These are phyloP conservation scores for Salix koriyanagi DNA, from an alignment of 345 rosid genomes.

Conservation along the genomic window DNA sequence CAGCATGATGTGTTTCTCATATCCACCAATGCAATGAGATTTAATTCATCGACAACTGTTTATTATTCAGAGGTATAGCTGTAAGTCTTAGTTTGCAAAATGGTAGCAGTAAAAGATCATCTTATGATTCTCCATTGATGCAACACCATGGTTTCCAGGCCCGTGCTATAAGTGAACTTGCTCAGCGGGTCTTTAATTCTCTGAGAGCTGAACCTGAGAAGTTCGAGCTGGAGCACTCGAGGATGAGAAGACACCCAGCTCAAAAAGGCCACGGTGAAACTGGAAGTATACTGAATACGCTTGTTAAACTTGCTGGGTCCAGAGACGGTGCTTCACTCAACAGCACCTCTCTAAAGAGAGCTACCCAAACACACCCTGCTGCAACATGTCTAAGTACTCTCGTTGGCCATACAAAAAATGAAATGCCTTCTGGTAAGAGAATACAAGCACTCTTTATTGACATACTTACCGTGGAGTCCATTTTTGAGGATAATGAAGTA, in stretches of 20 bases:
- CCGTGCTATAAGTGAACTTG: slow-evolving; percentile 12
- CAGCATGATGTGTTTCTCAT: slow-evolving; percentile 32
- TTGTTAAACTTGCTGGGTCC: background rate
- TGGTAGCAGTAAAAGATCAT: background rate
- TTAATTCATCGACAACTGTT: slow-evolving; percentile 17
- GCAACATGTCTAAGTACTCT: background rate
- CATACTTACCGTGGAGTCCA: background rate
- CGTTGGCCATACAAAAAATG: background rate
- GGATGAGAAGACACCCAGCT: slow-evolving; percentile 7
- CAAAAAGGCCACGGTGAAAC: slow-evolving; percentile 14
- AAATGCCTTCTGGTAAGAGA: slow-evolving; percentile 13
- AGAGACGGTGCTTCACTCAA: background rate
- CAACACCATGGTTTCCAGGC: slow-evolving; percentile 16
- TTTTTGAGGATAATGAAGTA: background rate
- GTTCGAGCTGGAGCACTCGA: slow-evolving; percentile 1
- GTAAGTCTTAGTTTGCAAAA: background rate
- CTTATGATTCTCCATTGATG: background rate
- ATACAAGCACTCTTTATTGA: background rate
- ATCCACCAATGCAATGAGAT: slow-evolving; percentile 28
- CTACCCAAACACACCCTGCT: background rate
- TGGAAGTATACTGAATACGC: background rate
- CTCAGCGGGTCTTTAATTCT: slow-evolving; percentile 1
- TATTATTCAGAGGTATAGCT: slow-evolving; percentile 17
- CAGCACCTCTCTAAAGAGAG: background rate
- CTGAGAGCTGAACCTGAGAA: slow-evolving; percentile 21